phyloP scores from a whole-genome alignment of 2,329 filamentous ascomycete genomes.

The Pseudocercospora musae region DNA sequence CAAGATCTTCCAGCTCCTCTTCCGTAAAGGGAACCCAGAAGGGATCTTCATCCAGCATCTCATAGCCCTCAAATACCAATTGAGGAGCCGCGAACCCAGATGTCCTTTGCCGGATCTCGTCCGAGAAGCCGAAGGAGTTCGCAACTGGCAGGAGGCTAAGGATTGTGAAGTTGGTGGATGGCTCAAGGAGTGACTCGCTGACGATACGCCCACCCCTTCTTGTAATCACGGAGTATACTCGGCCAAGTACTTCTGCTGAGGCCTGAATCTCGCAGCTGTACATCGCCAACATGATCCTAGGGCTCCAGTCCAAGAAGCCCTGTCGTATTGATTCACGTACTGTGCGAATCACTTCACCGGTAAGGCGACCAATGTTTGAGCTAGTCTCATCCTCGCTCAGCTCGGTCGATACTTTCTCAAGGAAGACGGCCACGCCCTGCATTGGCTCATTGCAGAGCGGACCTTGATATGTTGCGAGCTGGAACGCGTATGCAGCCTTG shows the following conservation, averaged over 20 bases:
- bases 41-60: slow-evolving; percentile 90
- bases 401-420: slow-evolving; percentile 71
- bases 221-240: slow-evolving; percentile 97
- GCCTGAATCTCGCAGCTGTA: slow-evolving; percentile 98
- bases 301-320: slow-evolving; percentile 93
- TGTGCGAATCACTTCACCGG: slow-evolving; percentile 88
- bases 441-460: slow-evolving; percentile 90
- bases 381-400: slow-evolving; percentile 55
- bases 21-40: slow-evolving; percentile 98
- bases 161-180: slow-evolving; percentile 95
- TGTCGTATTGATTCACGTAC: slow-evolving; percentile 78
- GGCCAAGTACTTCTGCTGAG: slow-evolving; percentile 86
- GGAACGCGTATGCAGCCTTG: slow-evolving; percentile 91
- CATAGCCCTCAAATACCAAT: slow-evolving; percentile 88
- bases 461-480: slow-evolving; percentile 82
- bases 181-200: slow-evolving; percentile 87
- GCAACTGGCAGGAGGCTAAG: slow-evolving; percentile 82
- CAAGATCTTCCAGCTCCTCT: slow-evolving; percentile 92
- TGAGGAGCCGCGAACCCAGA: slow-evolving; percentile 88
- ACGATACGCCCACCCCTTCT: slow-evolving; percentile 85
- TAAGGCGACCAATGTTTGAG: slow-evolving; percentile 73
- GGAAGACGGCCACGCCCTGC: slow-evolving; percentile 85
- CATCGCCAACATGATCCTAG: slow-evolving; percentile 93
- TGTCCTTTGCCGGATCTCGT: slow-evolving; percentile 94
- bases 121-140: slow-evolving; percentile 91